Base-by-base conservation (phyloP, 208 protist species). In the Novymonas esmeraldas region DNA sequence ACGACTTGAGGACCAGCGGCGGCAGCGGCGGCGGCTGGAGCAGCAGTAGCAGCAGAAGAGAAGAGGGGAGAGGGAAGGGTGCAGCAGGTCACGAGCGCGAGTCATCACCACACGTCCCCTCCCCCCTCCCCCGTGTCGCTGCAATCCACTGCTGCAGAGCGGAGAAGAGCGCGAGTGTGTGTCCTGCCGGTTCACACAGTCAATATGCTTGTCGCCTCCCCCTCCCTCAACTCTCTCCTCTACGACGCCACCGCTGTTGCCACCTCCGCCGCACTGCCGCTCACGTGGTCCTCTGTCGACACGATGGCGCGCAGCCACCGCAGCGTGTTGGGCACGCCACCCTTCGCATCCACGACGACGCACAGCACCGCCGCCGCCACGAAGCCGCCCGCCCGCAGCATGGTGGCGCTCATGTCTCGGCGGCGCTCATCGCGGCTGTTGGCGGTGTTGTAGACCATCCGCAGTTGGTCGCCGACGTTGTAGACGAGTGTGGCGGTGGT, bases 371-470 rank as follows among this genome's bases (percentile, higher is more conserved):
- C 58, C 11, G 81, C 55, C 0, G 56, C 45, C 7, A 46, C 44
- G 64, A 94, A 94, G 20, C 57, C 61, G 28, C 62, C 60, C 0
- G 76, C 64, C 11, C 84, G 72, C 26, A 87, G 45, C 18, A 72
- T 36, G 0, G 88, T 94, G 6, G 69, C 71, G n/a, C 76, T 58
- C 1, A 64, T 46, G 61, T 94, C 88, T 26, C 54, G 64, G 10
- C 65, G 60, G 18, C 84, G 73, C 46, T 81, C 78, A 38, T 85
- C 59, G 22, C 76, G 78, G 48, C 78, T 90, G 58, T 85, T 85
- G 56, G 84, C 84, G 33, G 72, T 81, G 66, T 85, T 85, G 76
- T 94, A 94, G 18, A 89, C 88, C 0, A 76, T 31, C n/a, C 88
- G 79, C 16, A 94, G 76, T 18, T 81, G 76, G 24, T 81, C 78